Conservation (phyloP, 2,329 filamentous ascomycete genomes). For the Penicillium sp. region DNA sequence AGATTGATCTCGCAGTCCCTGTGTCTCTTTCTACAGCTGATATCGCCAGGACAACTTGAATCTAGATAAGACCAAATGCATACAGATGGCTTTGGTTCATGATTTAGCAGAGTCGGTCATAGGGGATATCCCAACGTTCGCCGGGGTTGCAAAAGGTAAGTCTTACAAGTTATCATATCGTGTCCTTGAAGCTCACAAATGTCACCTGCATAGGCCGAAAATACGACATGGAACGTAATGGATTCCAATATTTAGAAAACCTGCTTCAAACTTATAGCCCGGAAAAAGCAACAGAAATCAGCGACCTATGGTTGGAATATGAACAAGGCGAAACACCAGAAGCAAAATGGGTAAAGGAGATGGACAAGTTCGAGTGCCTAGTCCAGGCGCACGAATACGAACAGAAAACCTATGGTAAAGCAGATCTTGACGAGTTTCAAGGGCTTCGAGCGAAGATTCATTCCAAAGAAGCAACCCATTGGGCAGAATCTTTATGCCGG, state of each 20-base stretch:
- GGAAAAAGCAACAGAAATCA: neutral
- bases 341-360: neutral
- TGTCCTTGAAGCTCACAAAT: neutral
- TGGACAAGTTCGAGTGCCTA: conserved; percentile 1
- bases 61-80: neutral
- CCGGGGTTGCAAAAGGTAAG: neutral
- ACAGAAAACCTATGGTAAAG: neutral
- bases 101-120: neutral
- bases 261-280: neutral
- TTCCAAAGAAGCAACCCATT: neutral
- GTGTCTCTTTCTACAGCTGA: neutral
- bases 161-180: neutral
- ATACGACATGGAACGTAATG: neutral
- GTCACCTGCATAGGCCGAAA: neutral
- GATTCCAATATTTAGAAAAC: neutral
- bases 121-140: neutral
- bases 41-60: neutral
- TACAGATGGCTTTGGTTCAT: neutral
- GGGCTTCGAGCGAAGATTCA: neutral
- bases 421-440: neutral
- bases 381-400: conserved; percentile 1
- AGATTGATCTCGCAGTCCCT: neutral
- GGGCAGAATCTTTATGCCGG: neutral
- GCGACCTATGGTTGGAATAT: neutral
- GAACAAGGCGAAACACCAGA: neutral